Conservation (phyloP, 345 rosid genomes). For the Bruguiera parviflora region DNA sequence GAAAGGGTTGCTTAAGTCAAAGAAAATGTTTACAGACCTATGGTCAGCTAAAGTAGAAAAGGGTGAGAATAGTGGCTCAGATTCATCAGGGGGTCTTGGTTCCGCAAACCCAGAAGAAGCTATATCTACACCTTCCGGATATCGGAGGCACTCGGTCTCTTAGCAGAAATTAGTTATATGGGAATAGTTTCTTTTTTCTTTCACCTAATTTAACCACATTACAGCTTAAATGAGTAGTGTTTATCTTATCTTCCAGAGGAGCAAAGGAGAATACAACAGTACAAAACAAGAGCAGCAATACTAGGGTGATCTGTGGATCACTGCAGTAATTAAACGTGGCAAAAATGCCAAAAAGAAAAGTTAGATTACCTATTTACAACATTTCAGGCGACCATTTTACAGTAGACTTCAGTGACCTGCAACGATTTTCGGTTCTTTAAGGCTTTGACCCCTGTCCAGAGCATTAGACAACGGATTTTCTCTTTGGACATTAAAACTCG, state of each 20-base stretch:
- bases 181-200: slow-evolving; percentile 6
- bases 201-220: slow-evolving; percentile 7
- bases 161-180: slow-evolving; percentile 26
- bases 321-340: neutral
- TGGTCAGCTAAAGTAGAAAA: slow-evolving; percentile 56
- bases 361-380: too few relatives aligned
- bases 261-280: slow-evolving; percentile 28
- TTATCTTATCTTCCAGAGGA: slow-evolving; percentile 13
- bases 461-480: too few relatives aligned
- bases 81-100: slow-evolving; percentile 69
- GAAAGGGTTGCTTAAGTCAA: slow-evolving; percentile 70
- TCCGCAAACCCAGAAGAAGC: slow-evolving; percentile 52
- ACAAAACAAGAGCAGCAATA: slow-evolving; percentile 1
- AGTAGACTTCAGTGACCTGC: too few relatives aligned
- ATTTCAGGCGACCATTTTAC: too few relatives aligned
- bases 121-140: slow-evolving; percentile 63
- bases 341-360: too few relatives aligned
- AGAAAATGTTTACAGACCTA: slow-evolving; percentile 54
- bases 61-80: slow-evolving; percentile 66
- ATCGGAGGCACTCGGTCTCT: slow-evolving; percentile 71
- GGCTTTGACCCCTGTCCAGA: too few relatives aligned
- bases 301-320: neutral
- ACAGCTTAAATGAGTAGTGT: slow-evolving; percentile 22
- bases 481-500: too few relatives aligned
- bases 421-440: too few relatives aligned